These are phyloP conservation scores for Hypoxylon sp. DNA, from an alignment of 2,329 filamentous ascomycete genomes.

Conservation along the genomic window DNA sequence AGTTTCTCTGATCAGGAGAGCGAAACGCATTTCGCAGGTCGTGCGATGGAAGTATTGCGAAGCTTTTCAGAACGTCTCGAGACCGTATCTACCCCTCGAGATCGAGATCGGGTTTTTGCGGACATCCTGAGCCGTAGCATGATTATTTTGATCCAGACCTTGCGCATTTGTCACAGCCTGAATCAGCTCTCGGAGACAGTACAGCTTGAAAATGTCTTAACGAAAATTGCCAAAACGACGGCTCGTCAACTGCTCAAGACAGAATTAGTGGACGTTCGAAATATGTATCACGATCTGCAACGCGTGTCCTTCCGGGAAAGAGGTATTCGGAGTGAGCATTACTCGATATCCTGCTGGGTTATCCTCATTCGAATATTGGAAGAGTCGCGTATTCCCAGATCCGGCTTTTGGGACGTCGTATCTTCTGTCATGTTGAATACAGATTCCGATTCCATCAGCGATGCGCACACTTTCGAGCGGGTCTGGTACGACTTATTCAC, in stretches of 20 bases:
- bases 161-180: slow-evolving; percentile 59
- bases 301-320: slow-evolving; percentile 60
- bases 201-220: slow-evolving; percentile 64
- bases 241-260: slow-evolving; percentile 57
- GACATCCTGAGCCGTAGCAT: slow-evolving; percentile 55
- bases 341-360: slow-evolving; percentile 67
- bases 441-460: slow-evolving; percentile 52
- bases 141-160: slow-evolving; percentile 55
- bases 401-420: slow-evolving; percentile 71
- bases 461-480: slow-evolving; percentile 65
- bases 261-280: slow-evolving; percentile 59
- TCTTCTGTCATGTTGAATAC: slow-evolving; percentile 59
- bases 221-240: slow-evolving; percentile 55
- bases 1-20: slow-evolving; percentile 54
- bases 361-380: slow-evolving; percentile 67
- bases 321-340: slow-evolving; percentile 64
- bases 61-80: slow-evolving; percentile 57
- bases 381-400: slow-evolving; percentile 62
- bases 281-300: slow-evolving; percentile 63
- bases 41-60: slow-evolving; percentile 59
- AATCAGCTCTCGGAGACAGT: slow-evolving; percentile 54
- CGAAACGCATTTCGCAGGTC: slow-evolving; percentile 58
- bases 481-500: slow-evolving; percentile 71
- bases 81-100: slow-evolving; percentile 30
- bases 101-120: slow-evolving; percentile 51